These are phyloP conservation scores for Penicillium sp. DNA, from an alignment of 2,329 filamentous ascomycete species.

Conservation along the genomic window DNA sequence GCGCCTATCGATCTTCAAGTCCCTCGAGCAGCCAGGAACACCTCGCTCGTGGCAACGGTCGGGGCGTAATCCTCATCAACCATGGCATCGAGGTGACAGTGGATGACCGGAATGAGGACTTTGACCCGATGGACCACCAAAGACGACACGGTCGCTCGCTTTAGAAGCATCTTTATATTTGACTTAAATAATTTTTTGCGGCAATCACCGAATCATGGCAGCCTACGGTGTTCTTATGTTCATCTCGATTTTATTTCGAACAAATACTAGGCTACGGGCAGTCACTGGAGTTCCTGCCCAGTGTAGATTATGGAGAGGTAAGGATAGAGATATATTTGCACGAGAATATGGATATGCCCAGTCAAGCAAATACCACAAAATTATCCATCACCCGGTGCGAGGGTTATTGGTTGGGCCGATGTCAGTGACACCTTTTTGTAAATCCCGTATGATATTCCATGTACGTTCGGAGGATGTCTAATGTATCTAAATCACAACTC, in stretches of 20 bases:
- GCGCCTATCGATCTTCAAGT: slow-evolving; percentile 6
- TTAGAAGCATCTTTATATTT: neutral
- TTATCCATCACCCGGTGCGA: neutral
- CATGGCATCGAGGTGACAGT: neutral
- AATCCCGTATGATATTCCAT: too few relatives aligned
- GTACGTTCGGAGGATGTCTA: too few relatives aligned
- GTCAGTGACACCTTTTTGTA: too few relatives aligned
- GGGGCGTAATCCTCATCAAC: neutral
- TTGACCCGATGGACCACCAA: neutral
- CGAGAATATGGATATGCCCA: too few relatives aligned
- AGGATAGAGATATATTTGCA: too few relatives aligned
- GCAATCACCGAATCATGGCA: neutral
- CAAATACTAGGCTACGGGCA: too few relatives aligned
- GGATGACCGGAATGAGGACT: neutral
- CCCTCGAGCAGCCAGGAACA: slow-evolving; percentile 14
- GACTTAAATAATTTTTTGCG: neutral
- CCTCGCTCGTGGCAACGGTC: slow-evolving; percentile 1
- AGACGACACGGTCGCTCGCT: neutral
- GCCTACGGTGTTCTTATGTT: neutral
- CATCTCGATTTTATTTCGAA: too few relatives aligned
- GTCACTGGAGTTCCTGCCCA: too few relatives aligned
- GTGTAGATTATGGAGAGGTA: too few relatives aligned
- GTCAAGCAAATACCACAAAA: neutral
- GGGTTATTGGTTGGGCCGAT: neutral
- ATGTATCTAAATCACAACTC: too few relatives aligned